These are phyloP conservation scores for Penicillium tannophilum DNA, from an alignment of 495 filamentous ascomycete species.

Conservation along the genomic window DNA sequence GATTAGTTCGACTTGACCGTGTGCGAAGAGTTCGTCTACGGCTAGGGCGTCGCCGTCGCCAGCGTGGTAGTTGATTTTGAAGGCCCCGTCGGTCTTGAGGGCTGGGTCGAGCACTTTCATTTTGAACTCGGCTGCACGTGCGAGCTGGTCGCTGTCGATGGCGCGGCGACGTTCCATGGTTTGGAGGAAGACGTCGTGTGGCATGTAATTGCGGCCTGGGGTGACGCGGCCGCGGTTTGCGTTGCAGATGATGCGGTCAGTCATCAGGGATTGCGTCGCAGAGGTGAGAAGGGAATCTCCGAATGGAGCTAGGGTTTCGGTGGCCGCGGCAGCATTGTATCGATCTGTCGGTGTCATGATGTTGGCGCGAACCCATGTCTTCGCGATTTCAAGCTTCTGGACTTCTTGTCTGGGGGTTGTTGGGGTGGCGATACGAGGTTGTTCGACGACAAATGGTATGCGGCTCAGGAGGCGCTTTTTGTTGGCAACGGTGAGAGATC, in stretches of 20 bases:
- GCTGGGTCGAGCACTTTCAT: conserved; percentile 52
- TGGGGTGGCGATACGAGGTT: not conserved
- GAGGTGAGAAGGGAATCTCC: conserved; percentile 51
- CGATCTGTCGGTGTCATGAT: conserved; percentile 52
- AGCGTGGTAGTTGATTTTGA: conserved; percentile 36
- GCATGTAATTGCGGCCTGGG: conserved; percentile 57
- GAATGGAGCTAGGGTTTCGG: conserved; percentile 44
- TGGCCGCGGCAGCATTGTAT: conserved; percentile 47
- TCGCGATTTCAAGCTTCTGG: conserved; percentile 43
- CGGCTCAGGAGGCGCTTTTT: conserved; percentile 40
- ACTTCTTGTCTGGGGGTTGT: conserved; percentile 25
- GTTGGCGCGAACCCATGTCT: conserved; percentile 65
- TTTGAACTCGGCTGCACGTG: conserved; percentile 61
- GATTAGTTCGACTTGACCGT: conserved; percentile 57
- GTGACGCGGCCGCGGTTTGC: conserved; percentile 54
- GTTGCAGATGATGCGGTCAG: conserved; percentile 60
- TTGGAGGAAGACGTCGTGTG: conserved; percentile 57
- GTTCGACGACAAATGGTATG: conserved; percentile 36
- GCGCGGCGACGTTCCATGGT: conserved; percentile 47
- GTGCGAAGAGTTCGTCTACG: conserved; percentile 66
- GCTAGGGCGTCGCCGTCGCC: conserved; percentile 71
- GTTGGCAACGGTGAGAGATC: conserved; percentile 32
- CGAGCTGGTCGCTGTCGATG: conserved; percentile 50
- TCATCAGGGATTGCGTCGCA: conserved; percentile 59
- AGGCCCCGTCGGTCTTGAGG: conserved; percentile 41